These are phyloP conservation scores for Xylariaceae sp. DNA, from an alignment of 2,329 filamentous ascomycete genomes.

Conservation along the genomic window DNA sequence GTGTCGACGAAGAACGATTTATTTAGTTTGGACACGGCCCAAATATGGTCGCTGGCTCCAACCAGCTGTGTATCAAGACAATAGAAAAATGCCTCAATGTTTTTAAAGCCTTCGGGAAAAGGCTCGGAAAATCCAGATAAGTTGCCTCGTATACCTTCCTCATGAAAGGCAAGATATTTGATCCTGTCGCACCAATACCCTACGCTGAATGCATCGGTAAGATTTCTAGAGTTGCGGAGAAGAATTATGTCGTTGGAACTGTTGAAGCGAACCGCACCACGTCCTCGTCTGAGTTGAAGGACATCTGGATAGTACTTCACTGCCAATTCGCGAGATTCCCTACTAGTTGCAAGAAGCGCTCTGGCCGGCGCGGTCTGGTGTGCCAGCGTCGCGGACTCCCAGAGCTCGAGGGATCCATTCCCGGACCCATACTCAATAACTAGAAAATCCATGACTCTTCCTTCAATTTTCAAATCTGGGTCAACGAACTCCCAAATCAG, in stretches of 20 bases:
- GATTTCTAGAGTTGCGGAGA: not conserved
- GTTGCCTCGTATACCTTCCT: no score
- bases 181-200: constrained; percentile 3
- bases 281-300: constrained; percentile 28
- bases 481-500: constrained; percentile 45
- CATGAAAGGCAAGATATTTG: constrained; percentile 34
- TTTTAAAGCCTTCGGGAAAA: not conserved
- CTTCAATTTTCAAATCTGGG: constrained; percentile 37
- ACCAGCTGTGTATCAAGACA: constrained; percentile 4
- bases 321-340: constrained; percentile 42
- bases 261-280: constrained; percentile 37
- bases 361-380: constrained; percentile 41
- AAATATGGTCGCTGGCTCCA: constrained; percentile 19
- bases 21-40: constrained; percentile 33
- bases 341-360: constrained; percentile 38
- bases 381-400: constrained; percentile 30
- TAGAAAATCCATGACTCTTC: constrained; percentile 34
- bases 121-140: no score
- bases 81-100: constrained; percentile 29
- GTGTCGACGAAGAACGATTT: constrained; percentile 30
- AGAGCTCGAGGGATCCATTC: constrained; percentile 18
- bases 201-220: not conserved
- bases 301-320: constrained; percentile 41
- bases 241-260: constrained; percentile 39
- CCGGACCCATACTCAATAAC: not conserved